phyloP scores from a whole-genome alignment of 805 yeast genomes.

The Pichia membranifaciens region DNA sequence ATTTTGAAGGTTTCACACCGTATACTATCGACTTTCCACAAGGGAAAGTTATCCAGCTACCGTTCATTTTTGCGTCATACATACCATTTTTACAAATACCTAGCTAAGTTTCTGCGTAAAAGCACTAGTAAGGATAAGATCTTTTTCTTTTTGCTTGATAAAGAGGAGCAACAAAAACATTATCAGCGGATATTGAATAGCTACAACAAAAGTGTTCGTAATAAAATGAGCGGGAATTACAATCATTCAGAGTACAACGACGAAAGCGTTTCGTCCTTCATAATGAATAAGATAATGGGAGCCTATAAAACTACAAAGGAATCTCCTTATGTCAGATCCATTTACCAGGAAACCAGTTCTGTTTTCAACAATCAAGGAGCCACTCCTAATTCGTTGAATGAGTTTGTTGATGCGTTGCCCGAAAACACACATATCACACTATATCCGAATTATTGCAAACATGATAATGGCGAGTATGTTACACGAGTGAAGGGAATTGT shows the following conservation, averaged over 20 bases:
- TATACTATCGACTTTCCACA: slow-evolving; percentile 5
- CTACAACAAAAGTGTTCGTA: not conserved
- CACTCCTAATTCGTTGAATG: not conserved
- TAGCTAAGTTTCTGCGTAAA: slow-evolving; percentile 1
- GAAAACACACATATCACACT: slow-evolving; percentile 54
- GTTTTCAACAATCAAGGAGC: slow-evolving; percentile 14
- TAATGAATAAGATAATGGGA: slow-evolving; percentile 39
- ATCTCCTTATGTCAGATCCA: slow-evolving; percentile 40
- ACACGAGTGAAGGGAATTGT: slow-evolving; percentile 71
- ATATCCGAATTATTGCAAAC: slow-evolving; percentile 51
- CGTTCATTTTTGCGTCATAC: slow-evolving; percentile 4
- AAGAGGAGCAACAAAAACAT: slow-evolving; percentile 17
- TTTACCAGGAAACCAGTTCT: slow-evolving; percentile 28
- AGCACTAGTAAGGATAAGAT: slow-evolving; percentile 23
- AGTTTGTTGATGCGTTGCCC: slow-evolving; percentile 34
- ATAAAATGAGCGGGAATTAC: not conserved
- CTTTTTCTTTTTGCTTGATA: slow-evolving; percentile 22
- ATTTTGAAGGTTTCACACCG: slow-evolving; percentile 2
- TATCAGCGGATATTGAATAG: slow-evolving; percentile 11
- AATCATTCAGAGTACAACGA: slow-evolving; percentile 9
- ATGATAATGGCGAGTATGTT: slow-evolving; percentile 35
- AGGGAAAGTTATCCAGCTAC: slow-evolving; percentile 5
- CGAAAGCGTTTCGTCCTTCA: slow-evolving; percentile 20
- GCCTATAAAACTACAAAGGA: slow-evolving; percentile 48
- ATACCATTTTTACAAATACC: not conserved